A percentile compares a stretch with the other conserved stretches of the same genome.
These are phyloP conservation scores for Pisolithus sp. DNA, from an alignment of 768 basidiomycete genomes.

Conservation along the genomic window DNA sequence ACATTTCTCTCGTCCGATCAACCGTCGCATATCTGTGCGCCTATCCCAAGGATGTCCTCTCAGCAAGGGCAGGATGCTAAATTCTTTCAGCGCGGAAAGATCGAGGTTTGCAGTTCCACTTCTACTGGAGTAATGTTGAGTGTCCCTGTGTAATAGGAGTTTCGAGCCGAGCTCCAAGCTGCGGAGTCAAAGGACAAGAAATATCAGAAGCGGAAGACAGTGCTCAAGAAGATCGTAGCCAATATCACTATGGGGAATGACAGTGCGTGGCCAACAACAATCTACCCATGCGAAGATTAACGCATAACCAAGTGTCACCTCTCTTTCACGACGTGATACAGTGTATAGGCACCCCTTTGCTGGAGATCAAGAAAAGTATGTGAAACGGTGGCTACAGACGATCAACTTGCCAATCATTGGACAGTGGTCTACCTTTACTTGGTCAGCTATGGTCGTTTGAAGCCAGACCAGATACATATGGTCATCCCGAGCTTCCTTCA, in stretches of 20 bases:
- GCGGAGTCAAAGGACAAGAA: conserved; percentile 97
- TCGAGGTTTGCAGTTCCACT: conserved; percentile 51
- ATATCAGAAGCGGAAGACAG: conserved; percentile 85
- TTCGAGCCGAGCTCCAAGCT: conserved; percentile 84
- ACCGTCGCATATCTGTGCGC: neutral
- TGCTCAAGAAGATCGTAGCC: conserved; percentile 95
- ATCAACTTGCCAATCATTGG: neutral
- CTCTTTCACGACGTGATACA: conserved; percentile 94
- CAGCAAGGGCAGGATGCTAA: conserved; percentile 83
- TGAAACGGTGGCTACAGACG: conserved; percentile 2
- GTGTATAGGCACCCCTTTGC: conserved; percentile 87
- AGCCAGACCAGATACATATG: conserved; percentile 88
- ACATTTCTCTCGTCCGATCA: neutral
- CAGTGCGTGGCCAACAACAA: conserved; percentile 53
- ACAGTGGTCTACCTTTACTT: conserved; percentile 97
- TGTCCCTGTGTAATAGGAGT: conserved; percentile 50
- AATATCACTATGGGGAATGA: conserved; percentile 99
- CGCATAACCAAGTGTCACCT: conserved; percentile 66
- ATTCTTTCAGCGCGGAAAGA: conserved; percentile 88
- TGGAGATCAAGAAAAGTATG: conserved; percentile 99
- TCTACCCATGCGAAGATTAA: conserved; percentile 12
- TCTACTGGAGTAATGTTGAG: conserved; percentile 1
- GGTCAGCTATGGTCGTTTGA: conserved; percentile 91
- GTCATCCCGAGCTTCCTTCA: conserved; percentile 89
- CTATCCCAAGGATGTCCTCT: conserved; percentile 29